Base-by-base conservation (phyloP, 164 flowering plant species). In the Cinnamomum micranthum region DNA sequence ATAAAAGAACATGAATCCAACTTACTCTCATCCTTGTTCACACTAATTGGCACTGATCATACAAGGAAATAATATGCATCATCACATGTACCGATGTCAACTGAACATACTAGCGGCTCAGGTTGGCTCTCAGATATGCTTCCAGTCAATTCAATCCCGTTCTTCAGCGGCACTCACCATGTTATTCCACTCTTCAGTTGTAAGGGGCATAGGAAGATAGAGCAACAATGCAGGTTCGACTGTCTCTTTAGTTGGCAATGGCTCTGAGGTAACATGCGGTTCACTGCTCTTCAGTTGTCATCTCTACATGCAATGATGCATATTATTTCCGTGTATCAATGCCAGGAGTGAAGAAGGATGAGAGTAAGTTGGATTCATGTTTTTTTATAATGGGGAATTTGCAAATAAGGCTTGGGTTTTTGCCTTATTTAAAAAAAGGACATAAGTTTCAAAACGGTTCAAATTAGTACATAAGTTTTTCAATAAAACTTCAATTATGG, bases 261-360 rank as follows among this genome's bases (percentile, higher is more conserved):
- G 35, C 35, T 31, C 35, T 31, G 35, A 31, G 5, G 33, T 31
- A 31, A 31, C 6, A 31, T 31, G 35, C 35, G 35, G 35, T 31
- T 31, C 35, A 31, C 35, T 31, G 35, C 35, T 31, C 35, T 41
- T 79, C 78, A 2, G 70, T 88, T 78, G 92, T 91, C 74, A 85
- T 92, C 70, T 95, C 89, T 4, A 91, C 85, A 59, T 80, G 82
- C 50, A 85, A 84, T 1, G 92, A 91, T 62, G 77, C 92, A 1
- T 92, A 88, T 79, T 35, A 86, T 3, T 92, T 92, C 68, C 88
- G 90, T 1, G 82, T 88, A 9, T 83, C 94, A 41, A 89, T 92
- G 80, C 94, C 95, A 0, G 97, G 97, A 13, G 94, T 92, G 7
- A 81, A 68, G 69, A 86, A 87, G 80, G 88, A 87, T 80, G 90